phyloP scores from a whole-genome alignment of 2,329 filamentous ascomycete species.

The Stagonosporopsis chrysanthemi region DNA sequence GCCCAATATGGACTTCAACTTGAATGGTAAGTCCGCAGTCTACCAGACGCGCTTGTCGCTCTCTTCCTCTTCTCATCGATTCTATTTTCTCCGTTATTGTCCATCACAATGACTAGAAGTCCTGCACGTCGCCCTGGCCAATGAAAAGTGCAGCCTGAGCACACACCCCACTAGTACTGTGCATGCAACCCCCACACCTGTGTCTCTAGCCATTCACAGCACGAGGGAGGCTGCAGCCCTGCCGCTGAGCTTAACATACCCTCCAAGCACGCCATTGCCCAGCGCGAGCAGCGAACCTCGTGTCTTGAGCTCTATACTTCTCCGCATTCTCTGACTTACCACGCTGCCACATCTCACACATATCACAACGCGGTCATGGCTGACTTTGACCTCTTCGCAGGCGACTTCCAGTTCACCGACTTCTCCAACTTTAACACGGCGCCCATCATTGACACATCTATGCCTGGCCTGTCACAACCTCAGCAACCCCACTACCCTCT shows the following conservation, averaged over 20 bases:
- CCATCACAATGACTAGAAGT: slow-evolving; percentile 23
- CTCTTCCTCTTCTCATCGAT: slow-evolving; percentile 1
- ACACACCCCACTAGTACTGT: slow-evolving; percentile 17
- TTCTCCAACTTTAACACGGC: slow-evolving; percentile 52
- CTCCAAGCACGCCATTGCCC: slow-evolving; percentile 50
- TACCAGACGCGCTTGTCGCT: slow-evolving; percentile 11
- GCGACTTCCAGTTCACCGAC: slow-evolving; percentile 57
- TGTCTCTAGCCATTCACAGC: slow-evolving; percentile 34
- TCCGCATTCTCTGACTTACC: slow-evolving; percentile 5
- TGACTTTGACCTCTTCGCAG: slow-evolving; percentile 49
- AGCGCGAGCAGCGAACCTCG: slow-evolving; percentile 8
- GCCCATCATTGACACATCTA: slow-evolving; percentile 42
- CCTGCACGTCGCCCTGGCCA: slow-evolving; percentile 28
- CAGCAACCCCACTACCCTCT: slow-evolving; percentile 37
- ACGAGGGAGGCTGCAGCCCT: slow-evolving; percentile 28
- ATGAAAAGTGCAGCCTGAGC: slow-evolving; percentile 23
- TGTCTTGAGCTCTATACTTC: slow-evolving; percentile 6
- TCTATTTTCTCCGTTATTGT: slow-evolving; percentile 6
- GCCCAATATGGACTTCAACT: slow-evolving; percentile 45
- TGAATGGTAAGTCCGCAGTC: slow-evolving; percentile 45
- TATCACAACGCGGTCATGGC: slow-evolving; percentile 34
- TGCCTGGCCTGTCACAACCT: slow-evolving; percentile 37
- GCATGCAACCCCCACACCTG: slow-evolving; percentile 40
- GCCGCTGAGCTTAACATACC: slow-evolving; percentile 29
- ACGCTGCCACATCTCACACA: slow-evolving; percentile 10